A percentile compares a stretch with the other conserved stretches of the same genome.
Evolutionary conservation across 2,329 filamentous ascomycete species (phyloP).

Genomic region (Hypoxylon sp.): DNA sequence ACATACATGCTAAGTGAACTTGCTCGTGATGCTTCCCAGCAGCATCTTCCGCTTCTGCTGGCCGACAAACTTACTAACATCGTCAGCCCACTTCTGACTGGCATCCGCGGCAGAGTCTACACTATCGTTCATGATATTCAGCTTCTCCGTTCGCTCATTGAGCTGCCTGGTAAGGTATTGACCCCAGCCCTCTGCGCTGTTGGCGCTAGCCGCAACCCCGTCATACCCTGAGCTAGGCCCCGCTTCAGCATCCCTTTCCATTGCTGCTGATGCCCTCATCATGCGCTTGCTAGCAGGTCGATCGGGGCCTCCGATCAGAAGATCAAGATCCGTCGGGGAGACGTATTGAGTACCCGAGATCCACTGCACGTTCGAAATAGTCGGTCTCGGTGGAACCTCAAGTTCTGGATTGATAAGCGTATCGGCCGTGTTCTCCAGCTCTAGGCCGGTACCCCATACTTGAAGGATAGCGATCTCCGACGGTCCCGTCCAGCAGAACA

Average conservation of each 20-base stretch:
- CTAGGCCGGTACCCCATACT: constrained; percentile 82
- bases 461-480: constrained; percentile 88
- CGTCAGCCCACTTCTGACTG: constrained; percentile 86
- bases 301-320: constrained; percentile 90
- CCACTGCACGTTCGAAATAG: constrained; percentile 97
- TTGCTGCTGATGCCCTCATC: constrained; percentile 82
- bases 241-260: constrained; percentile 71
- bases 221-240: constrained; percentile 48
- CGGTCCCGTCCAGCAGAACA: constrained; percentile 90
- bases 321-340: constrained; percentile 86
- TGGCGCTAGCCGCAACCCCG: constrained; percentile 49
- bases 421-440: constrained; percentile 75
- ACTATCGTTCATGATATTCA: constrained; percentile 85
- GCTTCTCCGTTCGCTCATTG: constrained; percentile 89
- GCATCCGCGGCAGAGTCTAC: constrained; percentile 87
- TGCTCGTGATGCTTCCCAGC: constrained; percentile 76
- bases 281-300: constrained; percentile 91
- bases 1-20: constrained; percentile 60
- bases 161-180: constrained; percentile 89
- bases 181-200: constrained; percentile 74
- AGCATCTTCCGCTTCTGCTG: constrained; percentile 91
- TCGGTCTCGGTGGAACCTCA: constrained; percentile 82
- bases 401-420: constrained; percentile 83
- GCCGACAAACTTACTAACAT: constrained; percentile 87
- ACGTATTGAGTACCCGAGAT: constrained; percentile 95